Evolutionary conservation across 75 land plant species (phyloP).

Genomic region (Pinus tabuliformis): DNA sequence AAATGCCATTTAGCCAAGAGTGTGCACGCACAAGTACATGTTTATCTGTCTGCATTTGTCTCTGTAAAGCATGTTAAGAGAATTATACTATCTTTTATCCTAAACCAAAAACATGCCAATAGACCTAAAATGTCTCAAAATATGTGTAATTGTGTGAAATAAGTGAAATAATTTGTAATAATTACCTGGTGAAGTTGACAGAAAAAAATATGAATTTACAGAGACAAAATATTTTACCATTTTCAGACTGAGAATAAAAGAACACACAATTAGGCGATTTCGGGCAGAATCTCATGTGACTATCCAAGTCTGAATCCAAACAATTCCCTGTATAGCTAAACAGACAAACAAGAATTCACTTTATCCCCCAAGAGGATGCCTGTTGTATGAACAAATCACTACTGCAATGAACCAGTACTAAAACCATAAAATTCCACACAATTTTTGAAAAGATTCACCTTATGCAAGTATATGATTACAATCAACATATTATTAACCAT

Average conservation of each 20-base stretch:
- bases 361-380: neutral
- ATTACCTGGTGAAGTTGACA: neutral
- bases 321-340: constrained; percentile 12
- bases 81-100: neutral
- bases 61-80: neutral
- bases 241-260: constrained; percentile 9
- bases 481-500: neutral
- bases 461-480: neutral
- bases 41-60: neutral
- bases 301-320: constrained; percentile 6
- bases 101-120: neutral
- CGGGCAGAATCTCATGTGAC: constrained; percentile 3
- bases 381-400: neutral
- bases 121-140: neutral
- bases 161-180: neutral
- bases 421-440: neutral
- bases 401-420: neutral
- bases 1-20: neutral
- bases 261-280: constrained; percentile 8
- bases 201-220: neutral
- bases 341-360: neutral
- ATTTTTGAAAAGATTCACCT: neutral
- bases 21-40: neutral
- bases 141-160: neutral
- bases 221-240: constrained; percentile 2